phyloP scores from a whole-genome alignment of 768 basidiomycete genomes.

The Pleurotus tuoliensis region DNA sequence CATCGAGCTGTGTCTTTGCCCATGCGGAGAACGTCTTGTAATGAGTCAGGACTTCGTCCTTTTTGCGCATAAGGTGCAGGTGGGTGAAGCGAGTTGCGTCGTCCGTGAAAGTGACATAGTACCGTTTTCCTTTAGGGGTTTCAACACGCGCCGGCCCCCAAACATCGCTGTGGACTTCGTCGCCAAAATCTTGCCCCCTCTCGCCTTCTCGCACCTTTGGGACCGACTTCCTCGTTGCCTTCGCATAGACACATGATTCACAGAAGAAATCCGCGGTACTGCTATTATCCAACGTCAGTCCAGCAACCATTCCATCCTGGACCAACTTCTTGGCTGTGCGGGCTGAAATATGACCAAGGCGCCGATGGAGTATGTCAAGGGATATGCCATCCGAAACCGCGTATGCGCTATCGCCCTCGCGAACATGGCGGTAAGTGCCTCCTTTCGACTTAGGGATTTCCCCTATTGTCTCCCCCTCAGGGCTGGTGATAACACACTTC shows the following conservation, averaged over 20 bases:
- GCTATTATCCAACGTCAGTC: constrained; percentile 19
- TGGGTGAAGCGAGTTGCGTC: constrained; percentile 23
- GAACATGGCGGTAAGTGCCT: constrained; percentile 21
- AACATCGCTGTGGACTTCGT: constrained; percentile 34
- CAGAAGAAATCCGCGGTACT: constrained; percentile 26
- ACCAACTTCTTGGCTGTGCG: constrained; percentile 19
- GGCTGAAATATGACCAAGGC: constrained; percentile 30
- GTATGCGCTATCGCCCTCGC: constrained; percentile 12
- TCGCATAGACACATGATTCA: constrained; percentile 42
- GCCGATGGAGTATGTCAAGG: constrained; percentile 26
- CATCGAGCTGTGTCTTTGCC: constrained; percentile 19
- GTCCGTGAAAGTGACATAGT: constrained; percentile 36
- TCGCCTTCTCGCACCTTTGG: constrained; percentile 24
- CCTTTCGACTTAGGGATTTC: constrained; percentile 17
- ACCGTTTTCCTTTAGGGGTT: constrained; percentile 20
- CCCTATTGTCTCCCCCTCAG: constrained; percentile 17
- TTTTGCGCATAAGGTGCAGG: constrained; percentile 25
- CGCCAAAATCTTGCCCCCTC: constrained; percentile 25
- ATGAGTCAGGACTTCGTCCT: constrained; percentile 22
- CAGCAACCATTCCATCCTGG: constrained; percentile 23
- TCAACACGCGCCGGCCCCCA: constrained; percentile 39
- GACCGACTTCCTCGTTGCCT: constrained; percentile 30
- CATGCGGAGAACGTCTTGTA: constrained; percentile 27
- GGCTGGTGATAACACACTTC: constrained; percentile 19
- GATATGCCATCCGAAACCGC: constrained; percentile 17